Percentiles rank a stretch among this genome's conserved stretches.
Evolutionary conservation across 306 rosid genomes (phyloP).

Genomic region (Begonia peltatifolia): DNA sequence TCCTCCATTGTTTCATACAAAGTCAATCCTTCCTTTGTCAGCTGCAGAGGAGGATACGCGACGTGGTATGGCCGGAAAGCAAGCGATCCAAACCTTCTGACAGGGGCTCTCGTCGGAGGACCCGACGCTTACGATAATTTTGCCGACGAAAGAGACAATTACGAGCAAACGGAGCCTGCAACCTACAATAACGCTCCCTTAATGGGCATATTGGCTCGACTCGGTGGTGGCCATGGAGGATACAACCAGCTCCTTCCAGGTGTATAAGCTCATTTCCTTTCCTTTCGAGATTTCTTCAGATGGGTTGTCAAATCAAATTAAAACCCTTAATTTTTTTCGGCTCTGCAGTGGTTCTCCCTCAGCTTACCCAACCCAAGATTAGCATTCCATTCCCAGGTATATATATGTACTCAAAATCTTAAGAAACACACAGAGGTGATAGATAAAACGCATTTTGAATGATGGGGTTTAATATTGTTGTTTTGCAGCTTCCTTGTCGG

Average conservation of each 20-base stretch:
- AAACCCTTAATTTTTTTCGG: background rate
- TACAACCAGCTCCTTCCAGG: constrained; percentile 94
- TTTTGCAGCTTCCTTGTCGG: constrained; percentile 42
- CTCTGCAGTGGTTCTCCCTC: constrained; percentile 41
- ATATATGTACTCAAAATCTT: too few relatives aligned
- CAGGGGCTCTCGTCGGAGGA: constrained; percentile 92
- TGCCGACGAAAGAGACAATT: constrained; percentile 88
- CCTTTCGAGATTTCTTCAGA: too few relatives aligned
- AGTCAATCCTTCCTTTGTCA: constrained; percentile 60
- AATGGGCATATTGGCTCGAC: constrained; percentile 70
- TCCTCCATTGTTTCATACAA: constrained; percentile 85
- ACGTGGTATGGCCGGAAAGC: constrained; percentile 73
- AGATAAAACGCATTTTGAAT: too few relatives aligned
- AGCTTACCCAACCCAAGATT: constrained; percentile 29
- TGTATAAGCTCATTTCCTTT: constrained; percentile 8
- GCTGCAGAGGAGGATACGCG: constrained; percentile 84
- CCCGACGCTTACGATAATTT: constrained; percentile 98
- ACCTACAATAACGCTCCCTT: constrained; percentile 99
- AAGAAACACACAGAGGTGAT: too few relatives aligned
- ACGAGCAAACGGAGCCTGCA: constrained; percentile 96
- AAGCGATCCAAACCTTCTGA: constrained; percentile 70
- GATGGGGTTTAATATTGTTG: too few relatives aligned
- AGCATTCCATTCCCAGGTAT: constrained; percentile 54
- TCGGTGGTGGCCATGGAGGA: constrained; percentile 46
- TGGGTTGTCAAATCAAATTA: too few relatives aligned